phyloP scores from a whole-genome alignment of 768 basidiomycete species.

The Clitopilus hobsonii region DNA sequence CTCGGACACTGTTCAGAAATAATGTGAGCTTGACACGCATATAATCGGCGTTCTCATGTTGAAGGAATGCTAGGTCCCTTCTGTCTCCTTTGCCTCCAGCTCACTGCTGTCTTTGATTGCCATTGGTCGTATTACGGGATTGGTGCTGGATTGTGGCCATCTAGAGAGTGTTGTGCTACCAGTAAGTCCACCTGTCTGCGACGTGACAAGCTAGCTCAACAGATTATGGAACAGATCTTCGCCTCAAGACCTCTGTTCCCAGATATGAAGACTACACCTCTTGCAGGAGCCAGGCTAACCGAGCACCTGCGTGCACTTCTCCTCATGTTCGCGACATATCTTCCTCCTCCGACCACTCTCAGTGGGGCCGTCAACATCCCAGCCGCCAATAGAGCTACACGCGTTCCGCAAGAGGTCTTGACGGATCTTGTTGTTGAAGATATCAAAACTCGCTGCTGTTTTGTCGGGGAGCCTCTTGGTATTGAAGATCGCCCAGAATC shows the following conservation, averaged over 20 bases:
- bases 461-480: conserved; percentile 64
- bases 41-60: not conserved
- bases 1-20: conserved; percentile 85
- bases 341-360: conserved; percentile 75
- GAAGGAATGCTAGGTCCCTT: conserved; percentile 64
- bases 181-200: conserved; percentile 39
- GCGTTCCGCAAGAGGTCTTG: conserved; percentile 76
- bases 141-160: conserved; percentile 91
- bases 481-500: conserved; percentile 27
- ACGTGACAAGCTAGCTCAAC: not conserved
- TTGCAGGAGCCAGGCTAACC: conserved; percentile 80
- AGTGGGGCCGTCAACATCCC: conserved; percentile 62
- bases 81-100: conserved; percentile 88
- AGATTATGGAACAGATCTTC: conserved; percentile 82
- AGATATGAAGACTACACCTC: conserved; percentile 76
- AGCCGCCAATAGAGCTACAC: conserved; percentile 53
- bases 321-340: conserved; percentile 76
- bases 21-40: conserved; percentile 46
- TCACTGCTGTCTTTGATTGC: conserved; percentile 83
- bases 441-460: conserved; percentile 85
- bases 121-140: conserved; percentile 84
- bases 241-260: conserved; percentile 85
- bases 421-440: conserved; percentile 83
- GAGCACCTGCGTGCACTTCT: conserved; percentile 79
- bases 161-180: conserved; percentile 87